A percentile compares a stretch with the other conserved stretches of the same genome.
Evolutionary conservation across 1,284 basidiomycete genomes (phyloP).

Genomic region (Bjerkandera adusta): DNA sequence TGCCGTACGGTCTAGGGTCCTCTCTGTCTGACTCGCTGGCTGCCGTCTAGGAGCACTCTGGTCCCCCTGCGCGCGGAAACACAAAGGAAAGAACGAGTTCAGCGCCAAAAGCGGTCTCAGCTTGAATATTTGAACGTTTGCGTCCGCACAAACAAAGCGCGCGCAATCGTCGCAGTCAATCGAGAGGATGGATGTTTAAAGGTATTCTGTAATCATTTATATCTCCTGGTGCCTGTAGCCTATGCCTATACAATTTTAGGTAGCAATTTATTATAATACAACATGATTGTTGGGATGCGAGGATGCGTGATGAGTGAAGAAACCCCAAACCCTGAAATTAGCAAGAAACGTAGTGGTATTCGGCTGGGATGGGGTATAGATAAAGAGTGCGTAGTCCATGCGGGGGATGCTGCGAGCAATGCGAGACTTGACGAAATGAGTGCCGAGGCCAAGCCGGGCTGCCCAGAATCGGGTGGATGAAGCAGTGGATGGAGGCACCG

Average conservation of each 20-base stretch:
- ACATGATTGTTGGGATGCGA: not conserved
- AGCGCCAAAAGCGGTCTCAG: not conserved
- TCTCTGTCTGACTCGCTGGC: too few relatives aligned
- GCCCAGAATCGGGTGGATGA: too few relatives aligned
- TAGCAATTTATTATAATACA: slow-evolving; percentile 4
- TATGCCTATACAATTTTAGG: slow-evolving; percentile 5
- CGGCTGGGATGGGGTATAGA: slow-evolving; percentile 6
- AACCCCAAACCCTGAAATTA: slow-evolving; percentile 7
- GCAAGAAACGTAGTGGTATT: slow-evolving; percentile 2
- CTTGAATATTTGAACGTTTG: slow-evolving; percentile 1
- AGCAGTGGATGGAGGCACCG: too few relatives aligned
- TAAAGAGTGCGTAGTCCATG: not conserved
- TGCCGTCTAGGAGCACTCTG: too few relatives aligned
- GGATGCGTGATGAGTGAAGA: not conserved
- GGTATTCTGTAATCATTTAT: slow-evolving; percentile 3
- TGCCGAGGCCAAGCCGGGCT: too few relatives aligned
- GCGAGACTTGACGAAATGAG: too few relatives aligned
- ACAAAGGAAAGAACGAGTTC: not conserved
- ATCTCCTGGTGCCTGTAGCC: not conserved
- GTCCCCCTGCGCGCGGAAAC: too few relatives aligned
- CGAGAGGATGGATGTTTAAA: slow-evolving; percentile 1
- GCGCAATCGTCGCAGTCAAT: too few relatives aligned
- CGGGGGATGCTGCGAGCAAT: too few relatives aligned
- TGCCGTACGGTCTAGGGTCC: too few relatives aligned
- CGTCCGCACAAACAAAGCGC: not conserved